Conservation (phyloP, 371 early-diverging fungal genomes). For the Mucor mucedo region DNA sequence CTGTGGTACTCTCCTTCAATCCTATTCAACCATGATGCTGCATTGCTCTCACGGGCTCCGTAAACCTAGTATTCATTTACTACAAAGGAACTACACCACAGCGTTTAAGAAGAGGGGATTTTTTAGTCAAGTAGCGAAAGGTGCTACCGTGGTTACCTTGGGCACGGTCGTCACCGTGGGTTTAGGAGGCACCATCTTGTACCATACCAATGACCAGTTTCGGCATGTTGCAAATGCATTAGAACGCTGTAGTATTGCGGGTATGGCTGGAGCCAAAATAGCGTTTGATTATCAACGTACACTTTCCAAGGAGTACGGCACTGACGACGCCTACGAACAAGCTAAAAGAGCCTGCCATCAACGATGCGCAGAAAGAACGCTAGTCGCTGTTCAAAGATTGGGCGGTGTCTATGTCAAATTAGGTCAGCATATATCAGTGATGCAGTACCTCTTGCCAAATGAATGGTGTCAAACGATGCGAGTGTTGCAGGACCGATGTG, state of each 20-base stretch:
- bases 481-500: conserved; percentile 85
- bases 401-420: conserved; percentile 96
- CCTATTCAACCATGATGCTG: neutral
- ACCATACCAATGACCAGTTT: conserved; percentile 52
- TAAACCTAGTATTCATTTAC: neutral
- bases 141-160: conserved; percentile 24
- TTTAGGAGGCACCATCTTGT: conserved; percentile 44
- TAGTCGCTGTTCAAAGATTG: conserved; percentile 60
- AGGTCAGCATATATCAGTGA: conserved; percentile 87
- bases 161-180: conserved; percentile 29
- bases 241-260: conserved; percentile 52
- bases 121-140: conserved; percentile 10
- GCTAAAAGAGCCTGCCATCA: conserved; percentile 47
- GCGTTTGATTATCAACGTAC: conserved; percentile 70
- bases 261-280: conserved; percentile 50
- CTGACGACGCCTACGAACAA: conserved; percentile 45
- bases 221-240: conserved; percentile 50
- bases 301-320: conserved; percentile 46
- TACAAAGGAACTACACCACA: neutral
- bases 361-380: conserved; percentile 63
- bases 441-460: conserved; percentile 84
- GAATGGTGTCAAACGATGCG: conserved; percentile 90
- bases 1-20: too few relatives aligned
- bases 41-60: neutral
- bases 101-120: conserved; percentile 7